These are phyloP conservation scores for Lepiota venenata DNA, from an alignment of 768 basidiomycete species.

Conservation along the genomic window DNA sequence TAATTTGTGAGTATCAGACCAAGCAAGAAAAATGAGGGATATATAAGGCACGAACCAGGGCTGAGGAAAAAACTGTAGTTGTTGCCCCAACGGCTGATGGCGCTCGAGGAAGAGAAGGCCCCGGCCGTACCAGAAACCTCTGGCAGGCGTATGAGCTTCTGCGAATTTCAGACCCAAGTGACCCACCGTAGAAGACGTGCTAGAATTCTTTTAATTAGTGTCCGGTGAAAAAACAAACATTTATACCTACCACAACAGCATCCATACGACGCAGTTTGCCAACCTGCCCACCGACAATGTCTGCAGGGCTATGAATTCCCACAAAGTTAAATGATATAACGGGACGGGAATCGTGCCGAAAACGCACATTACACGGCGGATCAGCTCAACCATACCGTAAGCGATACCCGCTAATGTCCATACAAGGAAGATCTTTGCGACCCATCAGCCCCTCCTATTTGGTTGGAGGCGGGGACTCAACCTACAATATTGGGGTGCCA, in stretches of 20 bases:
- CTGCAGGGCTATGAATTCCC: conserved; percentile 21
- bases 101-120: conserved; percentile 26
- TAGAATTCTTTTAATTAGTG: conserved; percentile 1
- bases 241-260: conserved; percentile 22
- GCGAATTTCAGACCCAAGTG: neutral
- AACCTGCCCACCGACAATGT: conserved; percentile 30
- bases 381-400: conserved; percentile 33
- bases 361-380: conserved; percentile 30
- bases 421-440: conserved; percentile 25
- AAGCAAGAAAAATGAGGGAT: neutral
- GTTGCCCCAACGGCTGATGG: conserved; percentile 28
- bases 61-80: conserved; percentile 32
- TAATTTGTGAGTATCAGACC: neutral
- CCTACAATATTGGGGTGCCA: conserved; percentile 28
- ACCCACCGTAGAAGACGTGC: conserved; percentile 27
- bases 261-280: conserved; percentile 30
- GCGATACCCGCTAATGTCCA: conserved; percentile 30
- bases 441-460: neutral
- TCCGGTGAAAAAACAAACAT: neutral
- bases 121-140: conserved; percentile 28
- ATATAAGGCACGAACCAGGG: conserved; percentile 12
- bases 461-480: neutral
- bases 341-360: no score
- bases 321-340: neutral
- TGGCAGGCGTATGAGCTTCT: neutral